phyloP scores from a whole-genome alignment of 345 rosid species.

The Arabis alpina region DNA sequence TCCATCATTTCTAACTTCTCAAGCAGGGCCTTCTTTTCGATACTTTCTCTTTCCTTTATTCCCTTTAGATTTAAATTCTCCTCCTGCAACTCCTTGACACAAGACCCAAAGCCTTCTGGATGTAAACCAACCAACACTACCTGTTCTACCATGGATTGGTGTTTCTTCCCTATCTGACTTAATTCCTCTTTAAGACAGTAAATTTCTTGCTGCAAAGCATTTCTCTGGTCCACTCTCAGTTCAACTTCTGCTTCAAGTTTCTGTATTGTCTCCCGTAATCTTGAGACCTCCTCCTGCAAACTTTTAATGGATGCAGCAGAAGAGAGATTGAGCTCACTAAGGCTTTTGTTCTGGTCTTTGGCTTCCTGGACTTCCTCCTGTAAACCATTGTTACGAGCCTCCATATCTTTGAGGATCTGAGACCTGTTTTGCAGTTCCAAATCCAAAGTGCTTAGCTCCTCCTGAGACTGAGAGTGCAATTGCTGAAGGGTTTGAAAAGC shows the following conservation, averaged over 20 bases:
- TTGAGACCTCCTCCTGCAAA: constrained; percentile 71
- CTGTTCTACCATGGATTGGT: constrained; percentile 64
- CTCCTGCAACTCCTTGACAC: constrained; percentile 68
- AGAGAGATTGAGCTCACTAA: constrained; percentile 67
- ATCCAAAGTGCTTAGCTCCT: constrained; percentile 79
- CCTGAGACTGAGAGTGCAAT: constrained; percentile 94
- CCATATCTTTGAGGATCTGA: constrained; percentile 69
- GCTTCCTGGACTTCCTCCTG: constrained; percentile 60
- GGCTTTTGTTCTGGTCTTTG: constrained; percentile 59
- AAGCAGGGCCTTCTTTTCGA: constrained; percentile 59
- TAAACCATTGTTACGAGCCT: constrained; percentile 59
- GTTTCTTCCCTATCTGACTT: constrained; percentile 70
- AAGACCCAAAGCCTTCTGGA: constrained; percentile 63
- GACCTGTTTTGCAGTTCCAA: constrained; percentile 63
- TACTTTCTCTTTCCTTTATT: constrained; percentile 53
- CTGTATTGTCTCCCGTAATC: constrained; percentile 67
- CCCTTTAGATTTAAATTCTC: constrained; percentile 66
- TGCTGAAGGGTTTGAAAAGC: constrained; percentile 97
- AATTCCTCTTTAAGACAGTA: constrained; percentile 95
- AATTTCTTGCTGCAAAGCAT: constrained; percentile 97
- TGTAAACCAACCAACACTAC: constrained; percentile 70
- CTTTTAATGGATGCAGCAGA: constrained; percentile 68
- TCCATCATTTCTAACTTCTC: constrained; percentile 82
- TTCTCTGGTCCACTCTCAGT: constrained; percentile 84
- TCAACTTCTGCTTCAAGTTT: constrained; percentile 95